Percentiles rank a stretch among this genome's conserved stretches.
phyloP scores from a whole-genome alignment of 768 basidiomycete genomes.

The Tricholoma saponaceum region DNA sequence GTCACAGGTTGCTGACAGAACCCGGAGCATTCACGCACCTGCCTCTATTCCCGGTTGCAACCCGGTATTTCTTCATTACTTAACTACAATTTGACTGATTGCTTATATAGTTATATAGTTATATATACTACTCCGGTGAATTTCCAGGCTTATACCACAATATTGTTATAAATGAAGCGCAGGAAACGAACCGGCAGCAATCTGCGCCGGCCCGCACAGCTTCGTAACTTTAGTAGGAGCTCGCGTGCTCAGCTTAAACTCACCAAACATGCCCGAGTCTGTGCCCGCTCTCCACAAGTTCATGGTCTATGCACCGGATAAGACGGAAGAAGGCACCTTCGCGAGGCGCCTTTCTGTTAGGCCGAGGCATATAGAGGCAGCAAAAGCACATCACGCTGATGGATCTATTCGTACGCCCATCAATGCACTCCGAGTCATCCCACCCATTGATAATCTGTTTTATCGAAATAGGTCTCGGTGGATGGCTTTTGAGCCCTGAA shows the following conservation, averaged over 20 bases:
- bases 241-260: background rate
- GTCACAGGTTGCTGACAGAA: too few relatives aligned
- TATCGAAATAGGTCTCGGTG: constrained; percentile 44
- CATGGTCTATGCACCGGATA: constrained; percentile 66
- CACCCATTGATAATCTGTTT: background rate
- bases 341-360: constrained; percentile 56
- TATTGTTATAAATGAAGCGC: too few relatives aligned
- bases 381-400: constrained; percentile 33
- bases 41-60: too few relatives aligned
- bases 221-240: too few relatives aligned
- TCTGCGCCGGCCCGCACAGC: too few relatives aligned
- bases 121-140: too few relatives aligned
- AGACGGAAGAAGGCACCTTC: constrained; percentile 52
- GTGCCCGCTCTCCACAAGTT: constrained; percentile 27
- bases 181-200: too few relatives aligned
- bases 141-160: too few relatives aligned
- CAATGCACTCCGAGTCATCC: constrained; percentile 1
- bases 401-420: constrained; percentile 47
- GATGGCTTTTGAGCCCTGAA: constrained; percentile 56
- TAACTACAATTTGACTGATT: too few relatives aligned
- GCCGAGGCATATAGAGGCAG: constrained; percentile 43
- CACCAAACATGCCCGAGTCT: background rate
- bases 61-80: too few relatives aligned
- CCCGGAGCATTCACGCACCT: too few relatives aligned
- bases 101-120: too few relatives aligned